Conservation (phyloP, 768 basidiomycete species). For the Mycena crocata region DNA sequence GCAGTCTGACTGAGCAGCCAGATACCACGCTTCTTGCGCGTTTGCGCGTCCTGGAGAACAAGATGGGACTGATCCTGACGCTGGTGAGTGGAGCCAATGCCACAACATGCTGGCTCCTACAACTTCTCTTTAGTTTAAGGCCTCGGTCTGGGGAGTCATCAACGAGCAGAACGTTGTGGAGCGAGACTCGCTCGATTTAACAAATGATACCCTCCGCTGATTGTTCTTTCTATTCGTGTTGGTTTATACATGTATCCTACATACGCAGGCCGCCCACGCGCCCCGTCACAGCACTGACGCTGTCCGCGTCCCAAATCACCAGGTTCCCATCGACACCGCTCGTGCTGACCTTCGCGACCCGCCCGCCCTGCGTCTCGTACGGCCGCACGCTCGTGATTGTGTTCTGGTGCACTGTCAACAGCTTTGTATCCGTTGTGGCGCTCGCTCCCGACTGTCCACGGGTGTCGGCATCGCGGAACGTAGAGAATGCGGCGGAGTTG, state of each 20-base stretch:
- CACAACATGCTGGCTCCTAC: conserved; percentile 41
- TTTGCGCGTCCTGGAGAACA: conserved; percentile 86
- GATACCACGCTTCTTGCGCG: conserved; percentile 82
- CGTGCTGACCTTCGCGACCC: conserved; percentile 84
- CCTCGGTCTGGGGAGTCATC: conserved; percentile 94
- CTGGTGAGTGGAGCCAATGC: conserved; percentile 63
- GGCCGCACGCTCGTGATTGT: conserved; percentile 93
- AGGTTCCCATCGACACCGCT: conserved; percentile 94
- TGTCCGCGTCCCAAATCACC: conserved; percentile 88
- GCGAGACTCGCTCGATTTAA: conserved; percentile 35
- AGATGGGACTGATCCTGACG: conserved; percentile 95
- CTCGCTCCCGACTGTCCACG: conserved; percentile 61
- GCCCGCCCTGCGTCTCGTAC: conserved; percentile 70
- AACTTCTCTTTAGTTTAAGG: conserved; percentile 74
- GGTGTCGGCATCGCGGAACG: conserved; percentile 92
- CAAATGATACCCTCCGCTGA: conserved; percentile 28
- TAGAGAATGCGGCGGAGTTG: conserved; percentile 93
- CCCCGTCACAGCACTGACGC: conserved; percentile 62
- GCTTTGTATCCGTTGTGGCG: conserved; percentile 68
- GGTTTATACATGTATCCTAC: conserved; percentile 35
- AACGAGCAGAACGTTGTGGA: conserved; percentile 72
- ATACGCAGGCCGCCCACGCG: conserved; percentile 61
- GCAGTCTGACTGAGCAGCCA: conserved; percentile 76
- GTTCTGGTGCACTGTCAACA: conserved; percentile 96
- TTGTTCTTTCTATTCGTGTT: conserved; percentile 1